Conservation (phyloP, 2,329 filamentous ascomycete genomes). For the Ascochyta fabae region DNA sequence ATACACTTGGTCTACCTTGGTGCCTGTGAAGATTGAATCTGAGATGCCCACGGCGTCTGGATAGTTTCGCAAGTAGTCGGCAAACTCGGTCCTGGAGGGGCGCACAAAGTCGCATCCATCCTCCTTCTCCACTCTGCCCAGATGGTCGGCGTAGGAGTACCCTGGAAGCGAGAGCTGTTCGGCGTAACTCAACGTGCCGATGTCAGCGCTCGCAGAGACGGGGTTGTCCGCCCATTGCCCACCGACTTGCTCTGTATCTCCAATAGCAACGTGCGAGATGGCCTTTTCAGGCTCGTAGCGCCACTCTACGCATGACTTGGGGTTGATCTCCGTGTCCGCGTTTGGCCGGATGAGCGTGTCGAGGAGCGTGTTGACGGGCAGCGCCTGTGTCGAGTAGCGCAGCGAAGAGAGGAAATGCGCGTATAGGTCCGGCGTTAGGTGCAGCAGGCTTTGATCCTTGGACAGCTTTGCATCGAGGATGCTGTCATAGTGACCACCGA, state of each 20-base stretch:
- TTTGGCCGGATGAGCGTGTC: conserved; percentile 66
- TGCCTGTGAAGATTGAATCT: conserved; percentile 54
- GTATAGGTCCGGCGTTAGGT: conserved; percentile 59
- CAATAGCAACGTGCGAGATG: conserved; percentile 62
- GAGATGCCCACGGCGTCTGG: conserved; percentile 60
- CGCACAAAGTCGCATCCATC: conserved; percentile 58
- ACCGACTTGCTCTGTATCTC: conserved; percentile 58
- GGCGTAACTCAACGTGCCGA: conserved; percentile 67
- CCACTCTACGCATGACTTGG: conserved; percentile 62
- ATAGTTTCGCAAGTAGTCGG: conserved; percentile 62
- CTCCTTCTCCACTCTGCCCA: conserved; percentile 50
- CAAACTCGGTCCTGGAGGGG: conserved; percentile 61
- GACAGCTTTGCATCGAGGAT: conserved; percentile 64
- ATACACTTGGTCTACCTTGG: conserved; percentile 53
- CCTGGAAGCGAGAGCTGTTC: conserved; percentile 67
- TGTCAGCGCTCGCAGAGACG: conserved; percentile 60
- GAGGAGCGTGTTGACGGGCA: conserved; percentile 65
- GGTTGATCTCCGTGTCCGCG: conserved; percentile 63
- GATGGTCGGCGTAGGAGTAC: conserved; percentile 63
- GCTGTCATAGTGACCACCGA: conserved; percentile 62
- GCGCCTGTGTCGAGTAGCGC: conserved; percentile 66
- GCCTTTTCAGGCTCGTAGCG: conserved; percentile 57
- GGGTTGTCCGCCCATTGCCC: conserved; percentile 67
- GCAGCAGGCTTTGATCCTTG: conserved; percentile 55
- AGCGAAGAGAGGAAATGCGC: conserved; percentile 65